Evolutionary conservation across 306 rosid genomes (phyloP).

Genomic region (Morella rubra): DNA sequence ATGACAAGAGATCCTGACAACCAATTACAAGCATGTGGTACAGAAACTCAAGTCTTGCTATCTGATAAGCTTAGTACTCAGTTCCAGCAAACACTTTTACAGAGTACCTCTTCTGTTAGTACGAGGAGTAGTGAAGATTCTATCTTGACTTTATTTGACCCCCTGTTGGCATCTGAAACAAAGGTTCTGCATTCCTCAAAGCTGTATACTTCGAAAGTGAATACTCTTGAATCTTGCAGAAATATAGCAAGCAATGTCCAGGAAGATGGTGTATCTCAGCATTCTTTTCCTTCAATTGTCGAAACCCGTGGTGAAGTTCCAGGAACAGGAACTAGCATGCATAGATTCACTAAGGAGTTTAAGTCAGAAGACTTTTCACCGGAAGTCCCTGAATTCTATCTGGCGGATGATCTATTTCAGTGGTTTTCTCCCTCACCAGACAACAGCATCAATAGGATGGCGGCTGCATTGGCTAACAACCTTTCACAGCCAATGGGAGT

Average conservation of each 20-base stretch:
- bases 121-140: slow-evolving; percentile 42
- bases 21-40: slow-evolving; percentile 18
- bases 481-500: slow-evolving; percentile 41
- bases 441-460: slow-evolving; percentile 29
- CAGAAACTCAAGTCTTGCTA: slow-evolving; percentile 24
- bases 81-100: slow-evolving; percentile 27
- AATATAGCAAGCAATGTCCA: slow-evolving; percentile 17
- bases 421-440: slow-evolving; percentile 56
- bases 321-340: slow-evolving; percentile 20
- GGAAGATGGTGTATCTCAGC: slow-evolving; percentile 15
- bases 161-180: slow-evolving; percentile 32
- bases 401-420: slow-evolving; percentile 59
- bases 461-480: slow-evolving; percentile 34
- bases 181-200: slow-evolving; percentile 33
- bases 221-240: slow-evolving; percentile 30
- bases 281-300: slow-evolving; percentile 25
- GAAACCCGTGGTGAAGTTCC: slow-evolving; percentile 25
- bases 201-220: slow-evolving; percentile 21
- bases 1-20: slow-evolving; percentile 26
- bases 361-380: slow-evolving; percentile 36
- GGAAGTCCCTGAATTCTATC: slow-evolving; percentile 41
- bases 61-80: slow-evolving; percentile 16
- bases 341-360: slow-evolving; percentile 37
- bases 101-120: slow-evolving; percentile 32
- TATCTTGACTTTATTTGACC: slow-evolving; percentile 41